Base-by-base conservation (phyloP, 2,329 filamentous ascomycete genomes). In the Dendryphion nanum region DNA sequence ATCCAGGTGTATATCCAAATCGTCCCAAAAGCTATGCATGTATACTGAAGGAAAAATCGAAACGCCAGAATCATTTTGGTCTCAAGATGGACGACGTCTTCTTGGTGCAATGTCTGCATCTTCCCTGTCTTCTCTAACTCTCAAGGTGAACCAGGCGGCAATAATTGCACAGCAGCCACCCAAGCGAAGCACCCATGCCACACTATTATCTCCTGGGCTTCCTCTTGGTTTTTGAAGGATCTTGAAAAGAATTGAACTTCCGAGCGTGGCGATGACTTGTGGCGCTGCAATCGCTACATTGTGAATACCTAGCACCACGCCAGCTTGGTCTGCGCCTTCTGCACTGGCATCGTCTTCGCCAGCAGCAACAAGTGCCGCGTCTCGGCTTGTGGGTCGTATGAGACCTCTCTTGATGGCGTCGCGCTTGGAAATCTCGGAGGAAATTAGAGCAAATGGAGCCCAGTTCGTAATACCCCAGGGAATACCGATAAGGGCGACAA, bases 361-460 rank as follows among this genome's bases (percentile, higher is more conserved):
- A 8, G 61, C 41, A 4, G 68, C 67, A 12, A 73, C 54, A 19
- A 68, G 47, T 30, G 64, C 58, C 6, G 61, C 65, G 18, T 69
- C 66, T n/a, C 55, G 52, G 21, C 61, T 63, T 5, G 57, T 54
- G 6, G 51, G 48, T 6, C 66, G 67, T 16, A 72, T 67, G 18
- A 70, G 64, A 10, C 74, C 69, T 16, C 80, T 75, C 35, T 76
- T 73, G 33, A 82, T 77, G 18, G 84, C 81, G 59, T 95, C 87
- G 5, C 89, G 83, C 43, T 83, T 86, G 44, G 85, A 86, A 45
- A 97, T 90, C 64, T 97, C 91, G 4, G 88, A 88, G 31, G 88
- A 89, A 61, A 97, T 96, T 53, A 97, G 86, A 26, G 91, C 90
- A 71, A 91, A 97, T 0, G 91, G 91, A 0, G 90, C 91, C 91